These are phyloP conservation scores for Coemansia sp. DNA, from an alignment of 192 early-diverging fungal genomes.

Conservation along the genomic window DNA sequence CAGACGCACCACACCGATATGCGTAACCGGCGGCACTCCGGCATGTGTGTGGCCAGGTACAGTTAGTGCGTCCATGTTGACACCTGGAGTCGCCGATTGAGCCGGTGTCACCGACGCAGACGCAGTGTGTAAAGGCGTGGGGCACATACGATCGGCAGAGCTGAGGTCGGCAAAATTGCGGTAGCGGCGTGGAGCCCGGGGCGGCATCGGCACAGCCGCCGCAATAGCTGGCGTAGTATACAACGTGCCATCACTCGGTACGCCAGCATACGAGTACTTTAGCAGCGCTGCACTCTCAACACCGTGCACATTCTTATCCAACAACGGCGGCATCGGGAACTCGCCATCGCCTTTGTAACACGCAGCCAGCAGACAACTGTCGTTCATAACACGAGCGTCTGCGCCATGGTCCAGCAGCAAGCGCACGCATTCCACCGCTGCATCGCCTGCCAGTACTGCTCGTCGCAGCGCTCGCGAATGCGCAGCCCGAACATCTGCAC, in stretches of 20 bases:
- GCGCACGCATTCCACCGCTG: conserved; percentile 15
- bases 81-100: background rate
- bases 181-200: conserved; percentile 8
- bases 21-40: background rate
- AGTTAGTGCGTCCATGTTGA: conserved; percentile 2
- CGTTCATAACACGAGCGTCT: conserved; percentile 19
- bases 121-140: background rate
- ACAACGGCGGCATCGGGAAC: conserved; percentile 11
- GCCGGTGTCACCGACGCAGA: background rate
- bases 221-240: conserved; percentile 5
- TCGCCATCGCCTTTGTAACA: conserved; percentile 47
- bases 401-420: conserved; percentile 37
- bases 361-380: conserved; percentile 47
- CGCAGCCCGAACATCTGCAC: conserved; percentile 25
- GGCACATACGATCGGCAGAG: background rate
- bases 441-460: conserved; percentile 46
- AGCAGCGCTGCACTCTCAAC: conserved; percentile 3
- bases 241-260: conserved; percentile 4
- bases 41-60: background rate
- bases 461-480: conserved; percentile 38
- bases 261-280: conserved; percentile 15
- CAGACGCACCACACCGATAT: conserved; percentile 30
- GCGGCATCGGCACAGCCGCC: background rate
- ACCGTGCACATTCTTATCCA: background rate
- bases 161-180: conserved; percentile 12